Conservation (phyloP, 129 eudicot genomes). For the Saposhnikovia divaricata region DNA sequence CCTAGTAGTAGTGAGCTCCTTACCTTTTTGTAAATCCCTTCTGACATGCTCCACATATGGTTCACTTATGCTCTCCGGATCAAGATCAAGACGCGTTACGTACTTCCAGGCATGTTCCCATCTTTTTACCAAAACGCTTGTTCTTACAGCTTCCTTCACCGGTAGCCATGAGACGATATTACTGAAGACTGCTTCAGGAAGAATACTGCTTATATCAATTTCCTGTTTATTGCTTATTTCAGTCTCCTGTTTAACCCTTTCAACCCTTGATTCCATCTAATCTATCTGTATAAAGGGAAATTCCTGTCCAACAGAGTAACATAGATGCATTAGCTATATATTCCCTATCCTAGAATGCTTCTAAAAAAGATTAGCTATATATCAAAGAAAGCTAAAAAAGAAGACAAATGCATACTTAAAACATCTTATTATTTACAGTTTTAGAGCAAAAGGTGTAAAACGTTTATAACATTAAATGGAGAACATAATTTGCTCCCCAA, state of each 20-base stretch:
- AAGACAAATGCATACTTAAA: not conserved
- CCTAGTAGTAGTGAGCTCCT: not conserved
- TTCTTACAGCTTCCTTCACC: conserved; percentile 10
- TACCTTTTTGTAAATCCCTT: not conserved
- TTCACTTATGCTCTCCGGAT: not conserved
- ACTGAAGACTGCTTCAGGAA: conserved; percentile 5
- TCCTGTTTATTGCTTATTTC: not conserved
- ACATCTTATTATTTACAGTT: not conserved
- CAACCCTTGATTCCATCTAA: not conserved
- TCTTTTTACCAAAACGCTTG: conserved; percentile 7
- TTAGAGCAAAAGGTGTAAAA: not conserved
- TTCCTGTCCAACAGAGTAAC: not conserved
- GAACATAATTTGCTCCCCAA: not conserved
- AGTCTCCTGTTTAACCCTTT: not conserved
- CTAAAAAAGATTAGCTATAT: not conserved
- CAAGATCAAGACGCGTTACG: not conserved
- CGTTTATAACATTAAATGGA: not conserved
- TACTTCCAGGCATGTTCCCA: conserved; percentile 12
- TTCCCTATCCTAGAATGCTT: not conserved
- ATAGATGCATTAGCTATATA: not conserved
- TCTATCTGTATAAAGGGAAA: not conserved
- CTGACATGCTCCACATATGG: not conserved
- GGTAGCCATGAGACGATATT: conserved; percentile 11
- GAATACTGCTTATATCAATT: conserved; percentile 3
- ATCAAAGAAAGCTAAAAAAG: not conserved